Conservation (phyloP, 768 basidiomycete species). For the Mycena crocata region DNA sequence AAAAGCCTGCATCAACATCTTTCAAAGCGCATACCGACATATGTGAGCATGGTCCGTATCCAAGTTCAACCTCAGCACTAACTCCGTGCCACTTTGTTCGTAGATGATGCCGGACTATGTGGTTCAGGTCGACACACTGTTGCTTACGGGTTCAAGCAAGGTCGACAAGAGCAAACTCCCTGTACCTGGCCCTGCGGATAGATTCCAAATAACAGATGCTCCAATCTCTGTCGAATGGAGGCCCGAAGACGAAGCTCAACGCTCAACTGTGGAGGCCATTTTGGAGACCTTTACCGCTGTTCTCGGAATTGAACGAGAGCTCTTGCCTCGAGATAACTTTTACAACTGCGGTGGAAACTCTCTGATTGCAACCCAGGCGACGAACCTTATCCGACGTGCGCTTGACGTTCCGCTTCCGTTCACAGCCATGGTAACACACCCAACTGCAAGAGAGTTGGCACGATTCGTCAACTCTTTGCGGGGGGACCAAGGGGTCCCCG, state of each 20-base stretch:
- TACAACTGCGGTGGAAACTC: constrained; percentile 18
- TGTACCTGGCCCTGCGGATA: constrained; percentile 1
- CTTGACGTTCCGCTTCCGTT: constrained; percentile 17
- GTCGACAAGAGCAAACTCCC: constrained; percentile 14
- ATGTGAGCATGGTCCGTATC: background rate
- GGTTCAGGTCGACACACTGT: background rate
- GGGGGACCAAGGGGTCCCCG: background rate
- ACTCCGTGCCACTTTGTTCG: background rate
- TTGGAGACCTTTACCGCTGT: constrained; percentile 9
- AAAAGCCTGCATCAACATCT: background rate
- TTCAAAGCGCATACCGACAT: constrained; percentile 7
- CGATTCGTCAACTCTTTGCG: constrained; percentile 9
- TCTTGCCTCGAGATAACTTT: constrained; percentile 14
- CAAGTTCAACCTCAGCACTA: background rate
- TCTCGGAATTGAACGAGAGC: constrained; percentile 12
- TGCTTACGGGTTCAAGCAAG: background rate
- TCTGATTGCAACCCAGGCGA: constrained; percentile 13
- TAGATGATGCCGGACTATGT: constrained; percentile 11
- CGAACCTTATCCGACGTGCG: constrained; percentile 13
- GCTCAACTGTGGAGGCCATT: constrained; percentile 4
- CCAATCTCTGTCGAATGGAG: constrained; percentile 3
- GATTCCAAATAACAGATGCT: background rate
- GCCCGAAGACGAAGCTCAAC: constrained; percentile 2
- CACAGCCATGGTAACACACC: constrained; percentile 17
- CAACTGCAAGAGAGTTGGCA: constrained; percentile 17